Evolutionary conservation across 2,329 filamentous ascomycete species (phyloP).

Genomic region (Sclerotinia minor): DNA sequence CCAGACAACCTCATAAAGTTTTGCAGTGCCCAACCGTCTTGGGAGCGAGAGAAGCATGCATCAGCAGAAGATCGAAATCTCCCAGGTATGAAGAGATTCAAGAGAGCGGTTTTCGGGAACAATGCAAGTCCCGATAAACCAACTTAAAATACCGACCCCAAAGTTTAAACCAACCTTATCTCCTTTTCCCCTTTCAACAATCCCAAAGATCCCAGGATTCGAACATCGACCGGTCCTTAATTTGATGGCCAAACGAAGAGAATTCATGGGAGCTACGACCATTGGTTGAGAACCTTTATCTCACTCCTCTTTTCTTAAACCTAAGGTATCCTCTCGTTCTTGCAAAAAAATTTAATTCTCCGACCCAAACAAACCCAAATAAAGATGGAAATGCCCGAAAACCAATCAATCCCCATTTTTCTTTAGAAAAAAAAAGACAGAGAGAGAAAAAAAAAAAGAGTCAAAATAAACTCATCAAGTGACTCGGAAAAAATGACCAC

Average conservation of each 20-base stretch:
- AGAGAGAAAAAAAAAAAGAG: too few species aligned
- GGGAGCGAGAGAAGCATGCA: neutral
- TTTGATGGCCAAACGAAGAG: neutral
- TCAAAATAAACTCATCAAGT: neutral
- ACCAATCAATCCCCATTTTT: neutral
- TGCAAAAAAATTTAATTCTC: neutral
- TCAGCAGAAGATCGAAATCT: neutral
- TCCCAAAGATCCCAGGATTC: too few species aligned
- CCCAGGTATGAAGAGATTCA: neutral
- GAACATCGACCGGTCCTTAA: neutral
- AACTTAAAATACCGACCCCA: neutral
- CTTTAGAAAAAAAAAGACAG: too few species aligned
- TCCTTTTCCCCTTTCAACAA: neutral
- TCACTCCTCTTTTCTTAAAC: neutral
- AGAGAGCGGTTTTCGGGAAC: neutral
- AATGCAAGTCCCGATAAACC: neutral
- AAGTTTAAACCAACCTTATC: neutral
- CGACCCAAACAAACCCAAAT: too few species aligned
- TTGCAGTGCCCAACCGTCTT: neutral
- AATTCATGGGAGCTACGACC: neutral
- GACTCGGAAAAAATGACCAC: neutral
- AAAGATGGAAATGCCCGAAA: constrained; percentile 1
- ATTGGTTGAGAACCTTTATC: neutral
- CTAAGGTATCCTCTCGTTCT: neutral
- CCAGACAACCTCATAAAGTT: constrained; percentile 4